These are phyloP conservation scores for Tylopilus sp. DNA, from an alignment of 1,284 basidiomycete species.

Conservation along the genomic window DNA sequence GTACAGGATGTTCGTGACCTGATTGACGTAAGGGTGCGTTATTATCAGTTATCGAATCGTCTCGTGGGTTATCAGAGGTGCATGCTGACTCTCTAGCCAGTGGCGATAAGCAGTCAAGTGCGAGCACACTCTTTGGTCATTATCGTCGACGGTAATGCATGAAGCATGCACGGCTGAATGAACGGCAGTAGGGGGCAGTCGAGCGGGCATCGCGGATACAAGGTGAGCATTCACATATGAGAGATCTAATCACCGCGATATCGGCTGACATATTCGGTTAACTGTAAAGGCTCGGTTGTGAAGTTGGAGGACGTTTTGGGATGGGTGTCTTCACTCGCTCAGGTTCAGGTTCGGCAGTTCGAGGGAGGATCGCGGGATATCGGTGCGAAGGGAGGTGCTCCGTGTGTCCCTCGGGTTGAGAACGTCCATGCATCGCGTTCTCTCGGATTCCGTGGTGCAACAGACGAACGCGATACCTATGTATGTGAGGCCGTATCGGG, in stretches of 20 bases:
- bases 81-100: not conserved
- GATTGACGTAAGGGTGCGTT: not conserved
- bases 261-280: slow-evolving; percentile 1
- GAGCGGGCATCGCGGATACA: slow-evolving; percentile 24
- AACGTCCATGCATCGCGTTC: too few relatives aligned
- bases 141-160: slow-evolving; percentile 24
- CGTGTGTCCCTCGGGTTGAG: too few relatives aligned
- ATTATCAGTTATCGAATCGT: not conserved
- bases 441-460: not conserved
- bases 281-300: slow-evolving; percentile 2
- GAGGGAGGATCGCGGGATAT: slow-evolving; percentile 19
- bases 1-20: not conserved
- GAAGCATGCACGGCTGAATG: slow-evolving; percentile 4
- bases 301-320: too few relatives aligned
- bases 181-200: slow-evolving; percentile 6
- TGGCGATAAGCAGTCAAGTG: not conserved
- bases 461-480: not conserved
- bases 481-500: not conserved
- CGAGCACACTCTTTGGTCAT: slow-evolving; percentile 12
- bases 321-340: not conserved
- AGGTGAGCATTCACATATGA: not conserved
- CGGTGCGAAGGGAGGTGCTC: not conserved
- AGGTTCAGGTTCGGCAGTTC: slow-evolving; percentile 10
- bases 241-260: slow-evolving; percentile 1
- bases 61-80: not conserved